phyloP scores from a whole-genome alignment of 345 rosid species.

The Euphorbia pulcherrima region DNA sequence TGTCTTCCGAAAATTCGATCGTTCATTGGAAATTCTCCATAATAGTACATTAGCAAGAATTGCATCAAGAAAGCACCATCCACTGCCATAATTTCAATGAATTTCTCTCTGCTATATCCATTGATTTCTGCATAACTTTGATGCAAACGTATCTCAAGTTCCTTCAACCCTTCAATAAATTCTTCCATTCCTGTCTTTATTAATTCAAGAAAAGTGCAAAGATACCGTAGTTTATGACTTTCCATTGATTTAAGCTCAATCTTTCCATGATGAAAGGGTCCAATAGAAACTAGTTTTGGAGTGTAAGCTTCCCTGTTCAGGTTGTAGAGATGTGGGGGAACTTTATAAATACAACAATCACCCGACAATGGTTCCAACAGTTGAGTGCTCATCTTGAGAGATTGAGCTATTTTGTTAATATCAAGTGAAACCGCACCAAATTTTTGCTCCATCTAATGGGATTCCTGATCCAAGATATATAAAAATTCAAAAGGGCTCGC shows the following conservation, averaged over 20 bases:
- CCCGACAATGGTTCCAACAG: not conserved
- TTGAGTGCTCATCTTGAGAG: not conserved
- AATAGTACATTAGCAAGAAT: not conserved
- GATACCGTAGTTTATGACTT: not conserved
- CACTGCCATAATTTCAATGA: not conserved
- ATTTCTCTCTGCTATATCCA: not conserved
- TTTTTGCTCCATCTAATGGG: no score
- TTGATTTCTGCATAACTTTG: not conserved
- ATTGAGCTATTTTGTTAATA: not conserved
- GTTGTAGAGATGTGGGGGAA: not conserved
- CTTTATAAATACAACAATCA: conserved; percentile 13
- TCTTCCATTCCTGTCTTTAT: not conserved
- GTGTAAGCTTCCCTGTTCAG: not conserved
- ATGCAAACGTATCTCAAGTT: not conserved
- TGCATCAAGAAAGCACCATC: not conserved
- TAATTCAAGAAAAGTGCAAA: not conserved
- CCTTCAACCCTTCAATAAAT: not conserved
- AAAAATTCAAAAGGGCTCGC: no score
- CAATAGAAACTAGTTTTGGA: not conserved
- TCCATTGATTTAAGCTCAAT: not conserved
- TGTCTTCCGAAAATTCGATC: not conserved
- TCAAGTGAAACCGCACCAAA: not conserved
- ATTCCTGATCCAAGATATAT: no score
- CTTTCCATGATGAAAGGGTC: not conserved
- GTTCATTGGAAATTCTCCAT: not conserved